Base-by-base conservation (phyloP, 495 filamentous ascomycete species). In the Neurospora sp. region DNA sequence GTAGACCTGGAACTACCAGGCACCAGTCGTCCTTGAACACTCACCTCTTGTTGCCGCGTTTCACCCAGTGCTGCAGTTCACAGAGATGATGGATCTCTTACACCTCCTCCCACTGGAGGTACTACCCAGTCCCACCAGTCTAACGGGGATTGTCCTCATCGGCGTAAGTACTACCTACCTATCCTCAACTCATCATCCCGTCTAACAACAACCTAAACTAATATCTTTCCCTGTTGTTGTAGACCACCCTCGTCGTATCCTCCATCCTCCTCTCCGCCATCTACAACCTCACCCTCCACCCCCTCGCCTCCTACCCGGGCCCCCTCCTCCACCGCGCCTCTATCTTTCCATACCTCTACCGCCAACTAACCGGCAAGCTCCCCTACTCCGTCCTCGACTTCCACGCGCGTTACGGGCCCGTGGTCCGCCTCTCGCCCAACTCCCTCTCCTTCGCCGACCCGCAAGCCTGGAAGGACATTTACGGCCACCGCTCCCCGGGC, bases 391-490 rank as follows among this genome's bases (percentile, higher is more conserved):
- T 78, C 9, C 68, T 74, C 44, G 14, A 69, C 8, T 75, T 87
- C 18, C 87, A 88, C 74, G 72, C 82, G 65, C 80, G 78, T 45
- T 87, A 89, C 69, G 87, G 87, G 7, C 81, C 81, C 16, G 76
- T 88, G 37, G 83, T 92, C 0, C 87, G 90, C 2, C 77, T 89
- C 20, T 78, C 82, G 0, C 89, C 90, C 2, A 77, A 83, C 31
- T 83, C 87, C 68, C 75, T 92, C 0, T 85, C 83, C 1, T 88
- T 88, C 77, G 83, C 79, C 71, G 83, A 84, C 1, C 77, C 82
- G 0, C 74, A 74, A 3, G 85, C 87, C 5, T 89, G 86, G 83
- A 85, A 86, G 47, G 87, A 90, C 72, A 89, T 92, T 53, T 88
- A 90, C 72, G 86, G 85, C 14, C 78, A 80, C 74, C 80, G 76